Base-by-base conservation (phyloP, 495 filamentous ascomycete genomes). In the Neurospora africana region DNA sequence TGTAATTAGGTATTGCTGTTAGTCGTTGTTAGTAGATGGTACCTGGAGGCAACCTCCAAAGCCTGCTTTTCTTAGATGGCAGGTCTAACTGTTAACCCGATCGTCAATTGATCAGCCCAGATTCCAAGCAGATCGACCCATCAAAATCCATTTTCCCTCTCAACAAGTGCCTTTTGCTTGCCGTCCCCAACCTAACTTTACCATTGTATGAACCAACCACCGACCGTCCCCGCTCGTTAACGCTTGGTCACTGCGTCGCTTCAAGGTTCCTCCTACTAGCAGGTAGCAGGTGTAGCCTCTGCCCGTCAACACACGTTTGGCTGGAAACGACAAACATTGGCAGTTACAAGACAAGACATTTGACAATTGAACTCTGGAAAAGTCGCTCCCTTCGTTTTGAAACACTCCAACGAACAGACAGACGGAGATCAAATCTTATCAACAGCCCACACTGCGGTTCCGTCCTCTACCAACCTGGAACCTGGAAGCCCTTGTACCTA, bases 91-190 rank as follows among this genome's bases (percentile, higher is more conserved):
- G 72, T 78, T 71, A 69, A 71, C 69, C 70, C 58, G 65, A 38
- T 71, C 72, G 36, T 72, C 47, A 74, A 72, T 68, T 61, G 68
- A 79, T 80, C 77, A 77, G 76, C 79, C 76, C 79, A 80, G 77
- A 76, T 77, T 79, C 72, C 74, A 74, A 13, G 68, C 68, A 72
- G 70, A 78, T 80, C 79, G 77, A 74, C 79, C 79, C 79, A 80
- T 78, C 23, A 23, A 53, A 53, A 53, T 27, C 47, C 47, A 27
- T 61, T 68, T 39, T 47, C 41, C 40, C 27, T 13, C 21, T n/a
- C 39, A 68, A 38, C 11, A 30, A 67, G 36, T 38, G 19, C 17
- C 23, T n/a, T 30, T 69, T 69, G 37, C 27, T 65, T 71, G 58
- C 70, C 38, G 68, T 40, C 68, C 33, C 35, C 35, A 36, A 36